These are phyloP conservation scores for Beauveria sp. DNA, from an alignment of 2,329 filamentous ascomycete genomes.

Conservation along the genomic window DNA sequence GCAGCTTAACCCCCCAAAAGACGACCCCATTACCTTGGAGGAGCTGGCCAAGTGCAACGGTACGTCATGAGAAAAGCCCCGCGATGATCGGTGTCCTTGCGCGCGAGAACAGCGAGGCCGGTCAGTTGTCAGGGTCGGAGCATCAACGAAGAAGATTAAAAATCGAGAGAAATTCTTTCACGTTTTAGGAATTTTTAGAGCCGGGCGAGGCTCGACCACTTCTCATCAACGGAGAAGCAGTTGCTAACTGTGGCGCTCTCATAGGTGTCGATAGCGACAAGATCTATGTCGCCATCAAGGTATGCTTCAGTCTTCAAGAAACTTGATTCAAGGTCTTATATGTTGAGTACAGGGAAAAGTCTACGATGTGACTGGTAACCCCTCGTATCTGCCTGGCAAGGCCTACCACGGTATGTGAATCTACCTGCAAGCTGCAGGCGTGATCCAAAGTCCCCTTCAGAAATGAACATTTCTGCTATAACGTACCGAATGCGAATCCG, in stretches of 20 bases:
- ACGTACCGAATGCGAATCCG: neutral
- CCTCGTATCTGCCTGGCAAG: slow-evolving; percentile 31
- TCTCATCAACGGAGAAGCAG: neutral
- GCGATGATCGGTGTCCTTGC: neutral
- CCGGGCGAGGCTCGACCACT: neutral
- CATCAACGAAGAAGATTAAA: too few relatives aligned
- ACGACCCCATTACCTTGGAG: slow-evolving; percentile 75
- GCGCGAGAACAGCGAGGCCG: neutral
- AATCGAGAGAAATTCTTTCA: too few relatives aligned
- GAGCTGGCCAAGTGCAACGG: slow-evolving; percentile 77
- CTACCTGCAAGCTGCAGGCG: neutral
- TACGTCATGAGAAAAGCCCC: slow-evolving; percentile 34
- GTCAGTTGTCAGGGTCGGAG: neutral
- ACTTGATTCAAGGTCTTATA: slow-evolving; percentile 3
- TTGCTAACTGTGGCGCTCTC: slow-evolving; percentile 16
- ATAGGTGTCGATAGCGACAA: slow-evolving; percentile 57
- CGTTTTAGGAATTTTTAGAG: neutral
- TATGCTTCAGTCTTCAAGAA: slow-evolving; percentile 21
- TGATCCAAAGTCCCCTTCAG: too few relatives aligned
- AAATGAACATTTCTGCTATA: too few relatives aligned
- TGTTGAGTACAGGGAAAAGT: slow-evolving; percentile 63
- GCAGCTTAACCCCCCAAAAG: slow-evolving; percentile 73
- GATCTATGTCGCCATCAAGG: slow-evolving; percentile 65
- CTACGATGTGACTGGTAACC: slow-evolving; percentile 86
- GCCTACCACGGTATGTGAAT: slow-evolving; percentile 66